Percentiles rank a stretch among this genome's conserved stretches.
These are phyloP conservation scores for Atalantia buxifolia DNA, from an alignment of 345 rosid species.

Conservation along the genomic window DNA sequence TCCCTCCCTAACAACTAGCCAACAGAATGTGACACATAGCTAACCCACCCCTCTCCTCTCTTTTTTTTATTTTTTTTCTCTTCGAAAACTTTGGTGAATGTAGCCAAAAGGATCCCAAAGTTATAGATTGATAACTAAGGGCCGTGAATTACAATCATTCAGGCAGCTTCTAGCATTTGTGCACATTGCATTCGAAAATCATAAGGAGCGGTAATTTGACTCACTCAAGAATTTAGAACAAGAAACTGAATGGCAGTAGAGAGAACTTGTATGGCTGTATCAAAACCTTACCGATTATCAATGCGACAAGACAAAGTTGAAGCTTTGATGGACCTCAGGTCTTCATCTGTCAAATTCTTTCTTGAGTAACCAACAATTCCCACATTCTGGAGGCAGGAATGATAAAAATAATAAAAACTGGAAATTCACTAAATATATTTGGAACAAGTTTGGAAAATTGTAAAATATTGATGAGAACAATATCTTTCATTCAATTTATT, in stretches of 20 bases:
- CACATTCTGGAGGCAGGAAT: constrained; percentile 43
- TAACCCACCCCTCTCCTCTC: no score
- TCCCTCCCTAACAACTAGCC: no score
- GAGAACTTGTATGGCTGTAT: not conserved
- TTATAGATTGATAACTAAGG: no score
- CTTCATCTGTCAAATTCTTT: constrained; percentile 64
- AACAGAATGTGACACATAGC: no score
- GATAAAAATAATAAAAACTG: not conserved
- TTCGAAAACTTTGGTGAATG: not conserved
- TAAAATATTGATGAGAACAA: not conserved
- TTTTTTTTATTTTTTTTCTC: no score
- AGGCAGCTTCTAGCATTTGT: not conserved
- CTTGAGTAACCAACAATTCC: constrained; percentile 76
- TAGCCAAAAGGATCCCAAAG: not conserved
- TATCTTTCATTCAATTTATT: no score
- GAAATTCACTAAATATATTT: not conserved
- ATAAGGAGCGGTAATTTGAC: not conserved
- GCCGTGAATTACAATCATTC: not conserved
- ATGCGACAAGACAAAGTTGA: constrained; percentile 73
- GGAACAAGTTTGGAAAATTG: not conserved
- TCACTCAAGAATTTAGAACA: not conserved
- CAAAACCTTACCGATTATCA: constrained; percentile 62
- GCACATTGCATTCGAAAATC: not conserved
- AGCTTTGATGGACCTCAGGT: constrained; percentile 64
- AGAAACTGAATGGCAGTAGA: not conserved